phyloP scores from a whole-genome alignment of 2,329 filamentous ascomycete species.

The Nothophoma quercina region DNA sequence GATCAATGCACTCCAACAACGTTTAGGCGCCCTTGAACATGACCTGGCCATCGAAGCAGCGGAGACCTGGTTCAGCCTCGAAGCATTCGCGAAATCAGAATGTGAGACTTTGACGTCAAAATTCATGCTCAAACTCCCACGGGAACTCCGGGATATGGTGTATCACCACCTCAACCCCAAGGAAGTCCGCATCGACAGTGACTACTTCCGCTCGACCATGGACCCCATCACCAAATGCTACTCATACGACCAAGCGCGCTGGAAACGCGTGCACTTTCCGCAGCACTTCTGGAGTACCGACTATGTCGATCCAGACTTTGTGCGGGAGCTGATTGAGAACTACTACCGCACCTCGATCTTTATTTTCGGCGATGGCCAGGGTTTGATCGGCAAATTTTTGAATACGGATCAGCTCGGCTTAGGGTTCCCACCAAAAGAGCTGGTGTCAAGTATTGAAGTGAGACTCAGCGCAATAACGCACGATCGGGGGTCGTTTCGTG shows the following conservation, averaged over 20 bases:
- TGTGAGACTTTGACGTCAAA: slow-evolving; percentile 18
- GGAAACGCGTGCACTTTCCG: slow-evolving; percentile 27
- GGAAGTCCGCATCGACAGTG: slow-evolving; percentile 24
- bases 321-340: slow-evolving; percentile 25
- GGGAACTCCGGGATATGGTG: slow-evolving; percentile 32
- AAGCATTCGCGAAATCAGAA: slow-evolving; percentile 24
- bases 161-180: slow-evolving; percentile 24
- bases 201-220: slow-evolving; percentile 29
- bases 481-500: slow-evolving; percentile 27
- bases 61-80: slow-evolving; percentile 6
- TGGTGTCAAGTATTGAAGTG: slow-evolving; percentile 24
- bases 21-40: slow-evolving; percentile 6
- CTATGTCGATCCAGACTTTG: slow-evolving; percentile 14
- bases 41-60: slow-evolving; percentile 12
- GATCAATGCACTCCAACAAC: background rate
- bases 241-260: slow-evolving; percentile 23
- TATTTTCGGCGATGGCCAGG: slow-evolving; percentile 26
- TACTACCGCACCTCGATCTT: slow-evolving; percentile 32
- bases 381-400: slow-evolving; percentile 26
- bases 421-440: slow-evolving; percentile 14
- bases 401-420: slow-evolving; percentile 23
- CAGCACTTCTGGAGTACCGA: slow-evolving; percentile 26
- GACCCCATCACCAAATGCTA: slow-evolving; percentile 28
- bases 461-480: slow-evolving; percentile 25
- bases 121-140: slow-evolving; percentile 20